These are phyloP conservation scores for Scutellaria minor DNA, from an alignment of 257 asterid species.

Conservation along the genomic window DNA sequence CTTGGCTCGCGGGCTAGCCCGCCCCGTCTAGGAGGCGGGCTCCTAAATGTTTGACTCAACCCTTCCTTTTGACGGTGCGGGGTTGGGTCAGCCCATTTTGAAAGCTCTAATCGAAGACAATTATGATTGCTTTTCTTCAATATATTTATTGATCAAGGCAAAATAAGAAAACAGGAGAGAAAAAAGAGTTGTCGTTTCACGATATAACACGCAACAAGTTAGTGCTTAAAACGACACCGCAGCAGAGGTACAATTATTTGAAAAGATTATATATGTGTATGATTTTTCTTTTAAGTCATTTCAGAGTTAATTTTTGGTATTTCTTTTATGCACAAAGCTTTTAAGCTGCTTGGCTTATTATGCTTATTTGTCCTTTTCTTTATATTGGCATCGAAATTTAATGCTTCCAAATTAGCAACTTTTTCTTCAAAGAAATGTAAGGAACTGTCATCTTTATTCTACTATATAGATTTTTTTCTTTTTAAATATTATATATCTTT, in stretches of 20 bases:
- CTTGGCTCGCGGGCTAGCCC: too few relatives aligned
- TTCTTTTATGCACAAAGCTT: slow-evolving; percentile 2
- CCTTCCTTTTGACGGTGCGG: too few relatives aligned
- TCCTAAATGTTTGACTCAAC: too few relatives aligned
- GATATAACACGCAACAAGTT: slow-evolving; percentile 37
- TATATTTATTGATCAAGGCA: too few relatives aligned
- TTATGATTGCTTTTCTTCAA: too few relatives aligned
- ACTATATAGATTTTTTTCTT: too few relatives aligned
- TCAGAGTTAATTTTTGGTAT: neutral
- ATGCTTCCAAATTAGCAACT: neutral
- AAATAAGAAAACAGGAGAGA: too few relatives aligned
- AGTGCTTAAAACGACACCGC: slow-evolving; percentile 27
- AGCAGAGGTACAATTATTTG: slow-evolving; percentile 2
- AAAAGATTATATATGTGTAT: slow-evolving; percentile 11
- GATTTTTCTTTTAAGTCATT: slow-evolving; percentile 2
- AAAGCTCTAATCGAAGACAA: too few relatives aligned
- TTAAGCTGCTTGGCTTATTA: slow-evolving; percentile 7
- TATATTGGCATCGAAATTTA: neutral
- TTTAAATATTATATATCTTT: too few relatives aligned
- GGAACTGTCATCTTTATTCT: neutral
- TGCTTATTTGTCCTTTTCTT: neutral
- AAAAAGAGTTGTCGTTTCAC: neutral
- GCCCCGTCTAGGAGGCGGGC: too few relatives aligned
- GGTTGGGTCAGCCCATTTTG: too few relatives aligned
- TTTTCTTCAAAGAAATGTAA: too few relatives aligned